These are phyloP conservation scores for Chalciporus sp. DNA, from an alignment of 1,284 basidiomycete species.

Conservation along the genomic window DNA sequence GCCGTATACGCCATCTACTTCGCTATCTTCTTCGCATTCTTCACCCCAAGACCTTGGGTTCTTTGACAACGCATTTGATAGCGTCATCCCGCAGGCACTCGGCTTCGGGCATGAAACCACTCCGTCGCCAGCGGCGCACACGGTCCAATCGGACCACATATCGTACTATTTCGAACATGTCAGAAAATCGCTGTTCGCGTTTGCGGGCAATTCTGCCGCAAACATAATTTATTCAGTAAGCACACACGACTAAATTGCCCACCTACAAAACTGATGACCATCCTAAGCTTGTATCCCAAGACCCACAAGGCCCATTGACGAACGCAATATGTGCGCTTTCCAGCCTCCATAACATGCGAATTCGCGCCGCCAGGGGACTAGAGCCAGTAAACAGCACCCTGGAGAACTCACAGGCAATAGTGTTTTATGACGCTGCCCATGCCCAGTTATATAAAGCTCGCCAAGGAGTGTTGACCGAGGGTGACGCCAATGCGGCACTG, in stretches of 20 bases:
- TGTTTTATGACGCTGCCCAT: conserved; percentile 70
- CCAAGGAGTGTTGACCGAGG: conserved; percentile 55
- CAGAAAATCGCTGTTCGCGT: conserved; percentile 58
- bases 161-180: conserved; percentile 72
- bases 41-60: conserved; percentile 32
- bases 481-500: conserved; percentile 72
- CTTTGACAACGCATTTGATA: conserved; percentile 34
- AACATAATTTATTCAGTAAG: conserved; percentile 64
- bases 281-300: conserved; percentile 60
- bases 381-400: conserved; percentile 55
- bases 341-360: conserved; percentile 64
- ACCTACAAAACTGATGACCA: conserved; percentile 16
- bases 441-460: conserved; percentile 40
- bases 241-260: conserved; percentile 4
- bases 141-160: conserved; percentile 53
- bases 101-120: conserved; percentile 24
- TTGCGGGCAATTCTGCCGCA: conserved; percentile 56
- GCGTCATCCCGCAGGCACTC: conserved; percentile 19
- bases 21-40: conserved; percentile 35
- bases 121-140: conserved; percentile 40
- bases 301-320: conserved; percentile 68
- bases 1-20: conserved; percentile 36
- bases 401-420: conserved; percentile 59
- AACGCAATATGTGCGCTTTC: conserved; percentile 76
- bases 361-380: conserved; percentile 60